phyloP scores from a whole-genome alignment of 148 eudicot species.

The Fagopyrum tataricum region DNA sequence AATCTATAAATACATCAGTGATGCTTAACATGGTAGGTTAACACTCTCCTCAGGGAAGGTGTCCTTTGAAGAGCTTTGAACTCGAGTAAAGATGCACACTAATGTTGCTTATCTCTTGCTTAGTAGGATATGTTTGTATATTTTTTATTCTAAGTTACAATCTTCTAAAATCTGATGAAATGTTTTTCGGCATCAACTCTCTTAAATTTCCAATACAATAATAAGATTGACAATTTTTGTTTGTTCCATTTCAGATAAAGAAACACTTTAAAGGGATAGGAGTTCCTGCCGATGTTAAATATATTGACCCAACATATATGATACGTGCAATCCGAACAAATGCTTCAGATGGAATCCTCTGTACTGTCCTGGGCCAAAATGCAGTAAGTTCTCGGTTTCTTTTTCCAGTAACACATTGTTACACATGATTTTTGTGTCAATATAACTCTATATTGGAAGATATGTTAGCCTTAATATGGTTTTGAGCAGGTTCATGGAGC shows the following conservation, averaged over 20 bases:
- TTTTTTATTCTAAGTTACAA: not conserved
- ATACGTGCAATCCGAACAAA: constrained; percentile 96
- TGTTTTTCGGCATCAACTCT: not conserved
- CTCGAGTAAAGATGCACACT: not conserved
- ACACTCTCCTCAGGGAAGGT: not conserved
- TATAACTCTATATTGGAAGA: not conserved
- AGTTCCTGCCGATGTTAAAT: constrained; percentile 81
- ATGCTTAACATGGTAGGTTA: not conserved
- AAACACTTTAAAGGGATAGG: constrained; percentile 76
- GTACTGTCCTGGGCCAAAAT: constrained; percentile 97
- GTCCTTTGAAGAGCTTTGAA: not conserved
- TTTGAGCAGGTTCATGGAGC: constrained; percentile 94
- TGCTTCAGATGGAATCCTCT: constrained; percentile 98
- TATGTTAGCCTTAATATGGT: not conserved
- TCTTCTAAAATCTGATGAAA: not conserved
- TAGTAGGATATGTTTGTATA: not conserved
- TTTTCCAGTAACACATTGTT: not conserved
- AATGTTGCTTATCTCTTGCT: not conserved
- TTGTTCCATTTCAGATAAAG: constrained; percentile 41
- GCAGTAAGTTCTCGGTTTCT: constrained; percentile 49
- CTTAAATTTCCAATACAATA: not conserved
- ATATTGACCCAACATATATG: constrained; percentile 98
- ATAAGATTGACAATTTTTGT: constrained; percentile 10
- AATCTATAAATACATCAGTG: not conserved
- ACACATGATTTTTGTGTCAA: no score